Evolutionary conservation across 2,329 filamentous ascomycete species (phyloP), one percentile per base, ranked within the genome.

Genomic region (Microsporum audouinii): DNA sequence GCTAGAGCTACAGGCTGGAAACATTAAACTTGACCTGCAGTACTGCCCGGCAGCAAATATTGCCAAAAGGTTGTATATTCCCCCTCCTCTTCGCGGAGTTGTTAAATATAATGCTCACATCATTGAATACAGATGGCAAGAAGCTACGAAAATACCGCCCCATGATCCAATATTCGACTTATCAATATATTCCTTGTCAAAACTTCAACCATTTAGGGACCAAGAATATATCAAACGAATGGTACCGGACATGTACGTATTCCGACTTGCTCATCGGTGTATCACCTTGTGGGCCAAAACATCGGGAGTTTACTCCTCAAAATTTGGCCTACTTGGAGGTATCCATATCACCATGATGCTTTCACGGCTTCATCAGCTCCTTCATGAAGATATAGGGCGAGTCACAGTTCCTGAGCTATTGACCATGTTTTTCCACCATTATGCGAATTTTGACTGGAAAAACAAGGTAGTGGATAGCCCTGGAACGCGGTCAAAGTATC

Each of bases 271-370:
- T 0, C 82, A 86, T 66, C 78, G 82, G 1, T 76, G 80, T 60
- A 78, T 88, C 68, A 84, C 82, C 66, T 74, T 78, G 0, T 88
- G 85, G 85, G 83, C 85, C 1, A 77, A 78, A 60, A 73, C 77
- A 8, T 79, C 82, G 5, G 86, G 86, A 0, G 76, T 88, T 14
- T 88, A 88, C 69, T 80, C 83, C 0, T 79, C 84, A 1, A 82
- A 79, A 56, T 87, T 87, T 65, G 86, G 86, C 0, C 85, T 83
- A 63, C 75, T 88, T 0, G 80, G 83, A 4, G 85, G 84, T 2
- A 82, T 87, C 23, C 84, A 88, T 65, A 81, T 88, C 59, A 80
- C 82, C 0, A 71, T 87, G 27, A 76, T 88, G 68, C 74, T 88
- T 6, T 78, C 82, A 0, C 79, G 81, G 14, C 72, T 88, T 0